phyloP scores from a whole-genome alignment of 164 flowering plant species.

The Paratinospora sagittata region DNA sequence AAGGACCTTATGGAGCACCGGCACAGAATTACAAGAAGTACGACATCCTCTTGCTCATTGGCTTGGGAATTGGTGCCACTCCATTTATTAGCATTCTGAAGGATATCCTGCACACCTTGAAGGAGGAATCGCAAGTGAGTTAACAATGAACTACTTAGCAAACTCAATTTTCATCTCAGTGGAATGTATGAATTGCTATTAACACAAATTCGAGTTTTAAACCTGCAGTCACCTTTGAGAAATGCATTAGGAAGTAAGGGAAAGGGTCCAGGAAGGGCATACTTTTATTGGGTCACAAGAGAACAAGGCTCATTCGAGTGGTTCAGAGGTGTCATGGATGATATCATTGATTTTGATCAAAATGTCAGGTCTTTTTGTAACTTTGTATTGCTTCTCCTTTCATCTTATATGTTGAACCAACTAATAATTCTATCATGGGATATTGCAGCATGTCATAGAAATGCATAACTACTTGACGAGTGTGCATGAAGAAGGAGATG shows the following conservation, averaged over 20 bases:
- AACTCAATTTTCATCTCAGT: background rate
- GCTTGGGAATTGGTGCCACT: slow-evolving; percentile 95
- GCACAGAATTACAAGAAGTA: slow-evolving; percentile 80
- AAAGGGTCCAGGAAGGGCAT: slow-evolving; percentile 68
- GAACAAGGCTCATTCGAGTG: slow-evolving; percentile 94
- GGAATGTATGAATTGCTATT: background rate
- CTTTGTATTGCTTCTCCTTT: background rate
- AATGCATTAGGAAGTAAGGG: background rate
- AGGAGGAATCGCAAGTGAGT: slow-evolving; percentile 26
- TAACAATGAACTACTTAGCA: background rate
- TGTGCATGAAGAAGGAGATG: slow-evolving; percentile 96
- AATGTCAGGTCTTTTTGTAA: slow-evolving; percentile 30
- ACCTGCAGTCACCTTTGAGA: slow-evolving; percentile 27
- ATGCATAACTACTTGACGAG: slow-evolving; percentile 96
- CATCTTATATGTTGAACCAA: background rate
- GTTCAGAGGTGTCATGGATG: slow-evolving; percentile 98
- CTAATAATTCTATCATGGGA: background rate
- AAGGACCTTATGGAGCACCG: slow-evolving; percentile 94
- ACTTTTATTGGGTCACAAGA: slow-evolving; percentile 93
- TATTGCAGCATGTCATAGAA: slow-evolving; percentile 65
- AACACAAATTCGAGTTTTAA: background rate
- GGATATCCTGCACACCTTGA: slow-evolving; percentile 64
- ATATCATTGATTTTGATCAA: slow-evolving; percentile 63
- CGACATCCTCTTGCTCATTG: slow-evolving; percentile 78
- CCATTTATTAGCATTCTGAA: slow-evolving; percentile 91